Evolutionary conservation across 129 eudicot species (phyloP).

Genomic region (Pittosporum tobira): DNA sequence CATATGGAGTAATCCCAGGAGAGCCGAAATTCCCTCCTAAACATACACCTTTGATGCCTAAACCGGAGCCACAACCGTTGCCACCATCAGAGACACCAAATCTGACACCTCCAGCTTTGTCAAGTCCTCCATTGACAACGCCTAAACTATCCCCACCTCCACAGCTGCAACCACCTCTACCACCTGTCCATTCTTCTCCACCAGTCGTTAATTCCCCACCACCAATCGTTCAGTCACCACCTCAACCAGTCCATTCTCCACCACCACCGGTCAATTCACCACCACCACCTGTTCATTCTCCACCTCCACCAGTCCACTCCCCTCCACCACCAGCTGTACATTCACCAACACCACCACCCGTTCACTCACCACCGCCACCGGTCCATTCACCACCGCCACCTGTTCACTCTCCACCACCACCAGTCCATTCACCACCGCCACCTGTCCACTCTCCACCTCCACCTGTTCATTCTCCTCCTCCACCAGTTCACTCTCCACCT

Average conservation of each 20-base stretch:
- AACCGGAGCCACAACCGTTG: not conserved
- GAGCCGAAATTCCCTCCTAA: too few species aligned
- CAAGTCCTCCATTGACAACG: not conserved
- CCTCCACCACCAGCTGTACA: constrained; percentile 18
- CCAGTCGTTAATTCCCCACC: constrained; percentile 13
- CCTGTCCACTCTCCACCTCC: too few species aligned
- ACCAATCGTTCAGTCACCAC: constrained; percentile 16
- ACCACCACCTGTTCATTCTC: constrained; percentile 24
- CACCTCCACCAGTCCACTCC: constrained; percentile 18
- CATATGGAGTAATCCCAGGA: too few species aligned
- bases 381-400: too few species aligned
- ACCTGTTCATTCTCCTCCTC: too few species aligned
- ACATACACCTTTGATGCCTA: too few species aligned
- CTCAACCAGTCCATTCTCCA: constrained; percentile 17
- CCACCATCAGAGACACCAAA: not conserved
- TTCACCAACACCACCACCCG: constrained; percentile 9
- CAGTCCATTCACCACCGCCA: too few species aligned
- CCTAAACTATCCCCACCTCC: not conserved
- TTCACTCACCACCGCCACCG: too few species aligned
- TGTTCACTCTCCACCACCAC: too few species aligned
- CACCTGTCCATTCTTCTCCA: constrained; percentile 15
- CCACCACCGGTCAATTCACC: constrained; percentile 23
- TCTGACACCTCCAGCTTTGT: not conserved
- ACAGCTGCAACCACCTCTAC: constrained; percentile 10
- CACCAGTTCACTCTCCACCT: too few species aligned